phyloP scores from a whole-genome alignment of 2,329 filamentous ascomycete genomes.

The Phialophora expanda region DNA sequence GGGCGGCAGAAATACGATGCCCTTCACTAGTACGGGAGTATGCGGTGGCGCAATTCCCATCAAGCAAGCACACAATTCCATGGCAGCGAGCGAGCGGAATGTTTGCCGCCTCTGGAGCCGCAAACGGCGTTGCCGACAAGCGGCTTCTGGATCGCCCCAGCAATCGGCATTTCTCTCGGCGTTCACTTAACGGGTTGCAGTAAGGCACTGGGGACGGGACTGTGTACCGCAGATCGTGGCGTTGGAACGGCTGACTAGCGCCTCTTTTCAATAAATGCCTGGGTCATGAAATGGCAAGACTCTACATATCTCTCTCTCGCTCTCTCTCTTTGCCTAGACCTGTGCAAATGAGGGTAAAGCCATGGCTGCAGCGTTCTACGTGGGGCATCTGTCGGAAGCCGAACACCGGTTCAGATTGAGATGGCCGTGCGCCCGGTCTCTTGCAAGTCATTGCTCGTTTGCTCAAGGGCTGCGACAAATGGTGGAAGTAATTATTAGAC shows the following conservation, averaged over 20 bases:
- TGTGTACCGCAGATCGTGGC: not conserved
- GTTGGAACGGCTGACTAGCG: not conserved
- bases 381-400: not conserved
- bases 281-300: not conserved
- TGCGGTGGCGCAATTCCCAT: not conserved
- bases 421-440: not conserved
- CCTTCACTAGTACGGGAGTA: not conserved
- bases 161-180: not conserved
- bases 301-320: not conserved
- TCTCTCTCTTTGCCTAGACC: not conserved
- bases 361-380: not conserved
- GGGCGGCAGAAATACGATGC: not conserved
- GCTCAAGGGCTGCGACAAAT: no score
- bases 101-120: not conserved
- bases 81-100: not conserved
- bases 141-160: not conserved
- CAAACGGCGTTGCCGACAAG: not conserved
- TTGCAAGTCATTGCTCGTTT: no score
- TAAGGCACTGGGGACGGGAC: not conserved
- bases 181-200: no score
- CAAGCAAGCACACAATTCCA: not conserved
- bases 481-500: no score
- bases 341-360: not conserved
- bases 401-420: not conserved
- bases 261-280: not conserved